Percentiles rank a stretch among this genome's conserved stretches.
These are phyloP conservation scores for Aspergillus conjunctus DNA, from an alignment of 495 filamentous ascomycete species.

Conservation along the genomic window DNA sequence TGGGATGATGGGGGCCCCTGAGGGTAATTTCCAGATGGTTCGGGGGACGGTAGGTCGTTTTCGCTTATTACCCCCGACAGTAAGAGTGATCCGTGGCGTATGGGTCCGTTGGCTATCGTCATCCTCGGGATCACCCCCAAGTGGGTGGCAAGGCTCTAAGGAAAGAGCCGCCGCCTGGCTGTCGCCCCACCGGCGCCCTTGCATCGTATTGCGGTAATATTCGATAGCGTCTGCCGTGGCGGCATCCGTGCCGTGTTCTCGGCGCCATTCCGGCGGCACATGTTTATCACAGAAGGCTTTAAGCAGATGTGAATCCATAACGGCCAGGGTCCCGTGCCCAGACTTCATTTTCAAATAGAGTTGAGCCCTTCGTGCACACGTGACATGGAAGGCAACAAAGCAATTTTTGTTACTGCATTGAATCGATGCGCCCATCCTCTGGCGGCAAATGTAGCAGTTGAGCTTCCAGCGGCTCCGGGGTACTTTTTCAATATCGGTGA, in stretches of 20 bases:
- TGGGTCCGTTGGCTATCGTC: constrained; percentile 38
- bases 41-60: constrained; percentile 65
- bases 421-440: constrained; percentile 97
- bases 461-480: constrained; percentile 92
- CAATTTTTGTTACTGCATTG: constrained; percentile 98
- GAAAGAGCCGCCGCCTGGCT: constrained; percentile 85
- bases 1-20: constrained; percentile 92
- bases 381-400: constrained; percentile 98
- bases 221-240: constrained; percentile 69
- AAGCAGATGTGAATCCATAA: constrained; percentile 82
- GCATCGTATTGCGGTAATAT: constrained; percentile 87
- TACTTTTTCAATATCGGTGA: constrained; percentile 96
- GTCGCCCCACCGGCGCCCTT: constrained; percentile 83
- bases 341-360: constrained; percentile 97
- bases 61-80: constrained; percentile 74
- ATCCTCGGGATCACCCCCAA: constrained; percentile 43
- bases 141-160: constrained; percentile 64
- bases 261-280: constrained; percentile 83
- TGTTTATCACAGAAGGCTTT: constrained; percentile 98
- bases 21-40: constrained; percentile 88
- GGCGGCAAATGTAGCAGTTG: constrained; percentile 93
- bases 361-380: constrained; percentile 84
- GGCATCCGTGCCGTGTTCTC: constrained; percentile 76
- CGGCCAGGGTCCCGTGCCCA: constrained; percentile 72
- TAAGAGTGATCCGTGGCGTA: constrained; percentile 56